Base-by-base conservation (phyloP, 805 yeast genomes). In the Lipomyces mesembrius region DNA sequence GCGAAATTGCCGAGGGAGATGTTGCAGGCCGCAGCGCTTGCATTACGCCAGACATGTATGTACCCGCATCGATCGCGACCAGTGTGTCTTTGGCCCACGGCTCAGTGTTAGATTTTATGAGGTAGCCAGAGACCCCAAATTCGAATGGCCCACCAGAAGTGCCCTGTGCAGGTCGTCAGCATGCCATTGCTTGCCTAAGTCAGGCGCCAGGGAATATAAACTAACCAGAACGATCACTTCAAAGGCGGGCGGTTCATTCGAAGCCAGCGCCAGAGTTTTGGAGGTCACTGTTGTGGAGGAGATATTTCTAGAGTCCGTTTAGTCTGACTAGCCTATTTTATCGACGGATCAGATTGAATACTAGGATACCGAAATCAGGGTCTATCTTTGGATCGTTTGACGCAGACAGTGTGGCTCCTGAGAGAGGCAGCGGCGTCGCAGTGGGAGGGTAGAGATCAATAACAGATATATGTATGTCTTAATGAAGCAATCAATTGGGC, bases 121-220 rank as follows among this genome's bases (percentile, higher is more conserved):
- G 78, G 66, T 87, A 84, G 2, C 91, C 82, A 70, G 94, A 91
- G 2, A 89, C 90, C 20, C 82, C 79, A 6, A 87, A 84, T 39
- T 90, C 95, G 12, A 87, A 75, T 0, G 97, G 97, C 1, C 97
- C 97, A 6, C 97, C 97, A 1, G 91, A 84, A 29, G 90, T 84
- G 6, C 97, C 97, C 68, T 75, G 52, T 25, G n/a, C 17, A 39
- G 22, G 11, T 17, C 22, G 37, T 32, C n/a, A 27, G 39, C 27
- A 14, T 59, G 29, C 11, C 22, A n/a, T 5, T 46, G n/a, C 9
- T 6, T 52, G 43, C 20, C 9, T 34, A 14, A 32, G 37, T 22
- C 7, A 5, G 59, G 4, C 12, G 9, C 7, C 17, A 22, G 32
- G 11, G 51, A 22, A 29, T 37, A 67, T 39, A 53, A 46, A 60